phyloP scores from a whole-genome alignment of 129 eudicot genomes.

The Cynara cardunculus region DNA sequence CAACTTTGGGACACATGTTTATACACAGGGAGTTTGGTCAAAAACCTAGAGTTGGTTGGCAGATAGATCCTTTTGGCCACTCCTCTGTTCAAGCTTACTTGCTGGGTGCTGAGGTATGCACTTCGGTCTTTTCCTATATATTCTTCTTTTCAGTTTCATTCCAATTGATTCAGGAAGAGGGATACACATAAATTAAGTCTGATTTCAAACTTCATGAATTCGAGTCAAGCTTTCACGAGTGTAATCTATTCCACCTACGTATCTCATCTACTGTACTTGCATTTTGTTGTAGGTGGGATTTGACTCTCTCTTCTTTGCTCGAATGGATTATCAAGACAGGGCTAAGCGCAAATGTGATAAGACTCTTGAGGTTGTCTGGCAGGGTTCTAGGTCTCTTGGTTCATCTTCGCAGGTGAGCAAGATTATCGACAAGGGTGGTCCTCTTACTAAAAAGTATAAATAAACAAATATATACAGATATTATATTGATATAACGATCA shows the following conservation, averaged over 20 bases:
- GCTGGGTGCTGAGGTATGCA: slow-evolving; percentile 90
- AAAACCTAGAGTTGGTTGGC: slow-evolving; percentile 95
- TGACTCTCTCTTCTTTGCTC: slow-evolving; percentile 87
- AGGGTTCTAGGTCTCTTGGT: slow-evolving; percentile 88
- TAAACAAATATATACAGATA: too few species aligned
- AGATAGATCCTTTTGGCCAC: slow-evolving; percentile 97
- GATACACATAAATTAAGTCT: not conserved
- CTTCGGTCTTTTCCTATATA: not conserved
- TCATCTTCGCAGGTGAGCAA: slow-evolving; percentile 78
- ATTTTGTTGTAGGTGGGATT: slow-evolving; percentile 76
- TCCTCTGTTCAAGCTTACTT: slow-evolving; percentile 97
- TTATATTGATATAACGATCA: too few species aligned
- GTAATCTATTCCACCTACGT: not conserved
- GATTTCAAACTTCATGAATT: not conserved
- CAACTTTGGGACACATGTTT: slow-evolving; percentile 79
- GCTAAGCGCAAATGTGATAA: slow-evolving; percentile 72
- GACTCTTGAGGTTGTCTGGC: slow-evolving; percentile 95
- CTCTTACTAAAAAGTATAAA: too few species aligned
- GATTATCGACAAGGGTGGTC: too few species aligned
- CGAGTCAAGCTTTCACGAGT: not conserved
- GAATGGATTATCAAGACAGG: slow-evolving; percentile 98
- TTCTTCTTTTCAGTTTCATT: not conserved
- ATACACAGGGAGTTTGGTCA: slow-evolving; percentile 66
- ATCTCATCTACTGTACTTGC: not conserved
- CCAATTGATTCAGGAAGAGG: not conserved